These are phyloP conservation scores for Bipolaris sorokiniana DNA, from an alignment of 2,329 filamentous ascomycete genomes.

Conservation along the genomic window DNA sequence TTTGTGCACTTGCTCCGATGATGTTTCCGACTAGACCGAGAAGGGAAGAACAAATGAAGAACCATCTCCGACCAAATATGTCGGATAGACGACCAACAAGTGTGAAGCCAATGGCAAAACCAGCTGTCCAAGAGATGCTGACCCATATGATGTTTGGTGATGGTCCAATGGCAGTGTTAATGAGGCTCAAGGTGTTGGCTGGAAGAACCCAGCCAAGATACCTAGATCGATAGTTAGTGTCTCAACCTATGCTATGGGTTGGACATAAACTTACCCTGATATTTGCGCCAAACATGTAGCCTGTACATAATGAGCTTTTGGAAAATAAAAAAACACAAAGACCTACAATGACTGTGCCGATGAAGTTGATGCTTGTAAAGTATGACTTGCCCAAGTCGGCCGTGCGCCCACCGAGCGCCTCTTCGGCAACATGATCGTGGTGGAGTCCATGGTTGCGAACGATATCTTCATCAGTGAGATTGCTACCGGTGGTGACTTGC, in stretches of 20 bases:
- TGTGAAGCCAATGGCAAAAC: conserved; percentile 47
- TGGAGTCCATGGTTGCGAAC: conserved; percentile 28
- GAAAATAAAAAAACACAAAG: too few species aligned
- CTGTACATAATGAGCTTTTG: conserved; percentile 15
- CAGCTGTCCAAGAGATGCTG: conserved; percentile 43
- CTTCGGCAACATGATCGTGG: conserved; percentile 38
- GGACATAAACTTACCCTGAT: conserved; percentile 18
- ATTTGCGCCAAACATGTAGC: conserved; percentile 43
- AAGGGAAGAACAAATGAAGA: conserved; percentile 45
- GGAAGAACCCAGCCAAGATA: conserved; percentile 43
- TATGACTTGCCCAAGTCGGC: conserved; percentile 35
- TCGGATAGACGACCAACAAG: conserved; percentile 49
- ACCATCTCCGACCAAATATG: conserved; percentile 48
- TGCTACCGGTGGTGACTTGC: conserved; percentile 11
- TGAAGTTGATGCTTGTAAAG: conserved; percentile 34
- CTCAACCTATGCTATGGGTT: neutral
- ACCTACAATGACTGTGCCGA: conserved; percentile 41
- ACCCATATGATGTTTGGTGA: conserved; percentile 50
- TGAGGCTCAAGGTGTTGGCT: conserved; percentile 38
- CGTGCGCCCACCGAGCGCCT: conserved; percentile 37
- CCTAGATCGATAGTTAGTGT: neutral
- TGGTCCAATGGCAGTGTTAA: conserved; percentile 49
- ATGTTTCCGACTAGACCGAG: conserved; percentile 46
- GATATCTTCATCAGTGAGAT: conserved; percentile 13
- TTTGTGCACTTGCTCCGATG: conserved; percentile 46